Evolutionary conservation across 306 rosid species (phyloP), one percentile per base, ranked within the genome.

Genomic region (Inga leiocalycina): DNA sequence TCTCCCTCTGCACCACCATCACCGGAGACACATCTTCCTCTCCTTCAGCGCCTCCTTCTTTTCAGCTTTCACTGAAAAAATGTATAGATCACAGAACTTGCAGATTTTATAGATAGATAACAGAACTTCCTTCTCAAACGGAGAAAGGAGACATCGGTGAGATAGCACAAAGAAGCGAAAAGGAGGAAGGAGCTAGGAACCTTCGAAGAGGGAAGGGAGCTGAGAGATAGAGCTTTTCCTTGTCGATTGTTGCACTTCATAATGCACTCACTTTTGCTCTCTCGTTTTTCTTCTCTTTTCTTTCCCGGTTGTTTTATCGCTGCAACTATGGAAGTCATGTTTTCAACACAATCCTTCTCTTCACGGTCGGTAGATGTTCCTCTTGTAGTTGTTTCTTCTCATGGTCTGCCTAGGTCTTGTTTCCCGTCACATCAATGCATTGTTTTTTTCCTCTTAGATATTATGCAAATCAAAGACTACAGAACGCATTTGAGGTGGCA

Each of bases 281-380:
- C 30, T 76, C 45, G 8, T 81, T 68, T 82, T 14, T 3, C 76
- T 84, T 71, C 0, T 27, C 27, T 44, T 16, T 44, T 69, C 80
- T 88, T 87, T 45, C 13, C 52, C 85, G 17, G 99, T 85, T 96
- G 99, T 89, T 96, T 93, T 82, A 75, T 96, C 89, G 97, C 99
- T 62, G 98, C 99, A 59, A 93, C 94, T 51, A 92, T 96, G 93
- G 98, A 93, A 91, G 94, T 92, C 52, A 93, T 96, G 51, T 87
- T 91, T 84, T 89, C 99, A 79, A 91, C 99, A 32, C 81, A 27
- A 51, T 85, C 97, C 32, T 96, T 96, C 91, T 80, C 71, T 82
- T 84, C 91, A 74, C 67, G 93, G 99, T 93, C 52, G 57, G 92
- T 85, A 79, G 71, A 67, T 80, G 76, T 35, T 71, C 44, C 69